Base-by-base conservation (phyloP, 73 alveolate species). In the Paramecium octaurelia region DNA sequence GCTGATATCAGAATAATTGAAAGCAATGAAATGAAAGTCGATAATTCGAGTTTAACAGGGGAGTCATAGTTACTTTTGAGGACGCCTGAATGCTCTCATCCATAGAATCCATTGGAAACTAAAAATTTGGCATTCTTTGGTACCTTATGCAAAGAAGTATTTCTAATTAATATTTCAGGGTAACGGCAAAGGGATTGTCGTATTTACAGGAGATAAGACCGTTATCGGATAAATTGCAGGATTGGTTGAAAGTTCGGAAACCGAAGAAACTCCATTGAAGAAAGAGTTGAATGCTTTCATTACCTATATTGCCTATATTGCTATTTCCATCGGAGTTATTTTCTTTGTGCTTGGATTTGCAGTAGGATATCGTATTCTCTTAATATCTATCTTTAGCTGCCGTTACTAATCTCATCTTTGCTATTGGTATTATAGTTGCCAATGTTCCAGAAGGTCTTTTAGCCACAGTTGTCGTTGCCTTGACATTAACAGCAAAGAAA, bases 391-490 rank as follows among this genome's bases (percentile, higher is more conserved):
- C n/a, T n/a, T n/a, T 80, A 80, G 91, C 70, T 80, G 91, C 91
- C 12, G 57, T 89, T 20, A 89, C 94, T 6, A 70, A 83, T 43
- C 27, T 89, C 1, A 43, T 89, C 2, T 89, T 96, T 91, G 97
- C 97, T 75, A 95, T 97, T 46, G 99, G 99, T 90, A 96, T 97
- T 48, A 96, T 97, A 38, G 98, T 96, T 1, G 99, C 98, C 2
- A 96, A 96, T 90, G 97, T 97, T 34, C 99, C 99, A n/a, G 98
- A 95, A 93, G 99, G 99, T 38, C 93, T 97, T 27, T 90, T 96
- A 14, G 96, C 96, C 29, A 95, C 99, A 24, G 98, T 97, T 5
- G 96, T 98, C 2, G 99, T 97, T 18, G 96, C 98, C 50, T 91
- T 97, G 7, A 98, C 99, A 23, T 92, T 97, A 48, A 96, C 99